Percentiles rank a stretch among this genome's conserved stretches.
Conservation (phyloP, 2,329 filamentous ascomycete species). For the Xylariales sp. region DNA sequence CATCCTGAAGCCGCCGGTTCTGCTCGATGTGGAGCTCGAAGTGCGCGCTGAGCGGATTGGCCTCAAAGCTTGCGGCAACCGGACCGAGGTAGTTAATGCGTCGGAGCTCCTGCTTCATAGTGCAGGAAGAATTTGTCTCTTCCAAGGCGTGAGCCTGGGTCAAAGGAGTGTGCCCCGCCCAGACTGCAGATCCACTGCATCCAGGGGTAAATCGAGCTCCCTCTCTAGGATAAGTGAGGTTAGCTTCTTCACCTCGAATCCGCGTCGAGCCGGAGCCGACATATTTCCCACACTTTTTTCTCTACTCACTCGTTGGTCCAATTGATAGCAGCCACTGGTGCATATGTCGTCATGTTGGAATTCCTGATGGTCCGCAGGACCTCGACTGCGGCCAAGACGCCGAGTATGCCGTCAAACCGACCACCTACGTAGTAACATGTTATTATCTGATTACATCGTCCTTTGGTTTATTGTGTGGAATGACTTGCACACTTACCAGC, state of each 20-base stretch:
- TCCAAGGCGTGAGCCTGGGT: not conserved
- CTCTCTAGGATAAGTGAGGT: not conserved
- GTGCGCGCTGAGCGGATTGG: constrained; percentile 13
- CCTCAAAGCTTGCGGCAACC: constrained; percentile 8
- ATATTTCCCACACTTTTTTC: not conserved
- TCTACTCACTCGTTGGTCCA: constrained; percentile 57
- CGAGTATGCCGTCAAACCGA: too few relatives aligned
- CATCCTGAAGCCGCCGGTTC: constrained; percentile 11
- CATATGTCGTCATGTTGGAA: constrained; percentile 61
- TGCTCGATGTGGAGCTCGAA: constrained; percentile 19
- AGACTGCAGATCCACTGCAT: constrained; percentile 13
- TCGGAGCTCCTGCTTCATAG: constrained; percentile 12
- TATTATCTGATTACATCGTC: too few relatives aligned
- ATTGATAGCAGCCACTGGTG: constrained; percentile 67
- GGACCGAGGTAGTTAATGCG: constrained; percentile 13
- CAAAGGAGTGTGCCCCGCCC: constrained; percentile 7
- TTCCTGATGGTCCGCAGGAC: constrained; percentile 64
- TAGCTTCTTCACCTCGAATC: not conserved
- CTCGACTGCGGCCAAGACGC: constrained; percentile 65
- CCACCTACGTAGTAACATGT: too few relatives aligned
- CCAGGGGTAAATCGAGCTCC: constrained; percentile 13
- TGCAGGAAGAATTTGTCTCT: not conserved
- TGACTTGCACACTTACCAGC: too few relatives aligned
- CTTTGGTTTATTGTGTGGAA: too few relatives aligned
- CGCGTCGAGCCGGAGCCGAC: not conserved